Conservation (phyloP, 2,329 filamentous ascomycete genomes). For the Nigrospora oryzae region DNA sequence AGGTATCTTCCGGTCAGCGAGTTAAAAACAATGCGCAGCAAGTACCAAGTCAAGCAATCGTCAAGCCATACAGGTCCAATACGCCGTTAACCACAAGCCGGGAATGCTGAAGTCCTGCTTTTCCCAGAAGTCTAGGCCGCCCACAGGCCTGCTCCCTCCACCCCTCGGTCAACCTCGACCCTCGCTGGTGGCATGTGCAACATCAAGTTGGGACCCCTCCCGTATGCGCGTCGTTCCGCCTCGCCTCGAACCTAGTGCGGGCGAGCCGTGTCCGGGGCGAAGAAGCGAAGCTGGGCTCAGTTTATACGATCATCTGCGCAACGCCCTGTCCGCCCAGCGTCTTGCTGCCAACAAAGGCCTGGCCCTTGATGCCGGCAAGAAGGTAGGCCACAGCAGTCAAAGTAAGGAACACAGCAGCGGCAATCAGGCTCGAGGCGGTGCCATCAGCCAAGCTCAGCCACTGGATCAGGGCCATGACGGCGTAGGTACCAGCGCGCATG, state of each 20-base stretch:
- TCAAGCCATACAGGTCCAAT: background rate
- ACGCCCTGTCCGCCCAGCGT: conserved; percentile 89
- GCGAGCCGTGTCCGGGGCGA: too few relatives aligned
- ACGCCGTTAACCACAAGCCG: background rate
- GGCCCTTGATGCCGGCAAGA: conserved; percentile 70
- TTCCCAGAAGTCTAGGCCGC: too few relatives aligned
- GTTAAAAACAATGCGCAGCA: background rate
- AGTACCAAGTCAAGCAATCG: background rate
- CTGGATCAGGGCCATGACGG: conserved; percentile 70
- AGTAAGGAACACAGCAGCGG: conserved; percentile 72
- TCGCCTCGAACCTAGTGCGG: too few relatives aligned
- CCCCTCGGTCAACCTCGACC: too few relatives aligned
- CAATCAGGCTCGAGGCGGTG: conserved; percentile 64
- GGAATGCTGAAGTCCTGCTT: background rate
- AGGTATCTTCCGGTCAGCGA: background rate
- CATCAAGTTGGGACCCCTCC: too few relatives aligned
- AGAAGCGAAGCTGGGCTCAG: background rate
- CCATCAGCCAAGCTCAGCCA: conserved; percentile 67
- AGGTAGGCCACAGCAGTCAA: conserved; percentile 75
- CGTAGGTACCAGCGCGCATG: conserved; percentile 86
- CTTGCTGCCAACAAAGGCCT: conserved; percentile 88
- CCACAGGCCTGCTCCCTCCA: too few relatives aligned
- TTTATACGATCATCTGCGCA: conserved; percentile 93
- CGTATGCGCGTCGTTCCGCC: too few relatives aligned
- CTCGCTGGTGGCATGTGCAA: too few relatives aligned